These are phyloP conservation scores for Dictyostelium citrinum DNA, from an alignment of 78 protist genomes.

Conservation along the genomic window DNA sequence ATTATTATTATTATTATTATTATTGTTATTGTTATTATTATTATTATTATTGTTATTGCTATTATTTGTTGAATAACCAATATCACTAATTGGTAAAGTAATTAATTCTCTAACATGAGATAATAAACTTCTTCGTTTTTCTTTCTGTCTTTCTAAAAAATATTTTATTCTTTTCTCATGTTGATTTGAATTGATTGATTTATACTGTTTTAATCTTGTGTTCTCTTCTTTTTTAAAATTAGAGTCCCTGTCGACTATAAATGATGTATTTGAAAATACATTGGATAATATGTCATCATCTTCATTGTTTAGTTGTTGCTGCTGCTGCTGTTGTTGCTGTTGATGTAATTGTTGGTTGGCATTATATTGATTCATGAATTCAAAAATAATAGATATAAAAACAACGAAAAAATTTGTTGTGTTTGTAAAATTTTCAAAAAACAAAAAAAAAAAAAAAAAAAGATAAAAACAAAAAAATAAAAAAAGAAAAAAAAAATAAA, in stretches of 20 bases:
- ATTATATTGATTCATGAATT: not conserved
- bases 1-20: not conserved
- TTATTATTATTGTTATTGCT: not conserved
- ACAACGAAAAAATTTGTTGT: not conserved
- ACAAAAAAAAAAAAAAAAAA: not conserved
- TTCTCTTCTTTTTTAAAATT: conserved; percentile 3
- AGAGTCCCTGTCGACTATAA: not conserved
- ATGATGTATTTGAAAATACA: not conserved
- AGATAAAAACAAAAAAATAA: no score
- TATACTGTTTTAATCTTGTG: not conserved
- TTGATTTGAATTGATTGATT: not conserved
- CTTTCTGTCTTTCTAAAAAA: conserved; percentile 43
- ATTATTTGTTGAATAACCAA: no score
- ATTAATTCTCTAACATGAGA: conserved; percentile 21
- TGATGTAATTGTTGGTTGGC: no score
- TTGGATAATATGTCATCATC: conserved; percentile 11
- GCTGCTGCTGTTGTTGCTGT: not conserved
- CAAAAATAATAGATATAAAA: not conserved
- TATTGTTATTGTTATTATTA: not conserved
- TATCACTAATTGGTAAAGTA: no score
- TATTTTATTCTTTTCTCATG: conserved; percentile 47
- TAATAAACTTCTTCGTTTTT: conserved; percentile 37
- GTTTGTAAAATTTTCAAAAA: not conserved
- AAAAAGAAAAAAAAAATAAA: not conserved
- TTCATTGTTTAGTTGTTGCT: not conserved